Percentiles rank a stretch among this genome's conserved stretches.
phyloP scores from a whole-genome alignment of 2,329 filamentous ascomycete genomes.

The Periconia sp. region DNA sequence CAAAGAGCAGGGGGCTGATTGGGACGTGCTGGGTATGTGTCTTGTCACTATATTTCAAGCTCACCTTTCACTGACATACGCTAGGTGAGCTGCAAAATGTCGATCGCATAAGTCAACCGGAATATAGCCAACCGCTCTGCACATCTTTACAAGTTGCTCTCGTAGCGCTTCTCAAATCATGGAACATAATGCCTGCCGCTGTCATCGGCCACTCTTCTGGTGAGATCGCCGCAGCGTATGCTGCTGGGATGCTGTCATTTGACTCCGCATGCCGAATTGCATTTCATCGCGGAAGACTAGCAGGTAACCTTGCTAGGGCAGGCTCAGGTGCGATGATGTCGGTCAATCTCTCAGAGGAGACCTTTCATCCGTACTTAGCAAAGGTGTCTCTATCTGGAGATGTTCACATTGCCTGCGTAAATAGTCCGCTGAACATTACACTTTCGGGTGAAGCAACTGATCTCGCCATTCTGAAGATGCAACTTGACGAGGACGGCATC shows the following conservation, averaged over 20 bases:
- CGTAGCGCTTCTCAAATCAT: conserved; percentile 16
- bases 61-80: too few species aligned
- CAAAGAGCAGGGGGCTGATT: too few species aligned
- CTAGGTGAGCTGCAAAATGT: background rate
- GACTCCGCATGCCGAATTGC: background rate
- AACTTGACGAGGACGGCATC: conserved; percentile 39
- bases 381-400: background rate
- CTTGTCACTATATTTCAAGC: too few species aligned
- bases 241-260: background rate
- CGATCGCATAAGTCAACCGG: background rate
- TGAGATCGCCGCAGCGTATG: conserved; percentile 27
- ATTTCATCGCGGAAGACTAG: conserved; percentile 1
- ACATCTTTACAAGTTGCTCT: conserved; percentile 24
- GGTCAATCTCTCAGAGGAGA: background rate
- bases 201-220: conserved; percentile 28
- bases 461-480: conserved; percentile 35
- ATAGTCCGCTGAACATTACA: conserved; percentile 48
- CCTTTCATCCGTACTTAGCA: background rate
- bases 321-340: conserved; percentile 2
- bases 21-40: too few species aligned
- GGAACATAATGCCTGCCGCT: conserved; percentile 9
- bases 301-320: background rate
- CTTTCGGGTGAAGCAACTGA: conserved; percentile 49
- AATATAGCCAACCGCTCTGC: conserved; percentile 18
- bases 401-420: conserved; percentile 28